A percentile compares a stretch with the other conserved stretches of the same genome.
These are phyloP conservation scores for Glycyrrhiza uralensis DNA, from an alignment of 306 rosid genomes.

Conservation along the genomic window DNA sequence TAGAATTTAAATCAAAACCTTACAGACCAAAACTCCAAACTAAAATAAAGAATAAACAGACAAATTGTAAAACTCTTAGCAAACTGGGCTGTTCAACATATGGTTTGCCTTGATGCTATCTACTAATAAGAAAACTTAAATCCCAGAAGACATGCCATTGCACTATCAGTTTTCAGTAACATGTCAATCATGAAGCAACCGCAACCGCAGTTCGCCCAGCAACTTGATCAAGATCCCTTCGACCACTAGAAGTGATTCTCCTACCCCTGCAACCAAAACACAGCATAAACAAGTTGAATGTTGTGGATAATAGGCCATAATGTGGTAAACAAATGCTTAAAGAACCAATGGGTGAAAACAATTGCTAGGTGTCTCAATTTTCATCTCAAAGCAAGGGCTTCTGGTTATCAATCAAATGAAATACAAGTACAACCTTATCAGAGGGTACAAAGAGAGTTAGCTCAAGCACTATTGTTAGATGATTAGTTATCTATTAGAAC, in stretches of 20 bases:
- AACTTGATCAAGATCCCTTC: conserved; percentile 46
- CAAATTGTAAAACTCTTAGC: not conserved
- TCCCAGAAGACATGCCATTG: not conserved
- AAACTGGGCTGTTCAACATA: not conserved
- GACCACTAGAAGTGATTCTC: conserved; percentile 44
- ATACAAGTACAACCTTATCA: not conserved
- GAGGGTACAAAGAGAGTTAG: too few relatives aligned
- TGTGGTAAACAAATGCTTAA: not conserved
- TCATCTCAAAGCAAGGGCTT: not conserved
- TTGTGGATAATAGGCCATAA: not conserved
- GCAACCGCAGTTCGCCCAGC: conserved; percentile 37
- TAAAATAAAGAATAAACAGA: not conserved
- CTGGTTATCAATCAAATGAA: not conserved
- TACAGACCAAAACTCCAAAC: conserved; percentile 17
- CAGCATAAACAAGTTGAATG: not conserved
- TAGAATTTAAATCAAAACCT: not conserved
- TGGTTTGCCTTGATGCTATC: conserved; percentile 1
- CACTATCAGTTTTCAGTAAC: not conserved
- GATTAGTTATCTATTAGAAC: too few relatives aligned
- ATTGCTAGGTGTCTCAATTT: not conserved
- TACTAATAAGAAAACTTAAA: not conserved
- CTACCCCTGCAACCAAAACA: conserved; percentile 35
- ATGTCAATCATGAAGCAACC: conserved; percentile 27
- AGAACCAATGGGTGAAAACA: not conserved
- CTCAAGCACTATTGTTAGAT: too few relatives aligned